phyloP scores from a whole-genome alignment of 805 yeast species.

The Candida patagonica region DNA sequence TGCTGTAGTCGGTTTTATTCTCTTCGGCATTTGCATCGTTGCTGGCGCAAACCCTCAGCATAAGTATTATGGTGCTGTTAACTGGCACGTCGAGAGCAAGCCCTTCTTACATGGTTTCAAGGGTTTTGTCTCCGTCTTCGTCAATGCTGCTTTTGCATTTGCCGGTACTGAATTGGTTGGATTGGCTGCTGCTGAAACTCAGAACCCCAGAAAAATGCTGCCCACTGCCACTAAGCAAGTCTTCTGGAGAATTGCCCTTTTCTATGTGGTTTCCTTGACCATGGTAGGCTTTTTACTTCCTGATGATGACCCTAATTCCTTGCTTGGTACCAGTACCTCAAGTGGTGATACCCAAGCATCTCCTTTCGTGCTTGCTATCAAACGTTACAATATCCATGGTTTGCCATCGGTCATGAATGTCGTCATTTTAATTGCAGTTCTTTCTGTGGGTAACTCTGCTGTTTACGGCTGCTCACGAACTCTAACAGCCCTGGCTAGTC shows the following conservation, averaged over 20 bases:
- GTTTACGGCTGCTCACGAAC: conserved; percentile 64
- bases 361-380: conserved; percentile 69
- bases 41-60: conserved; percentile 48
- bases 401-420: conserved; percentile 60
- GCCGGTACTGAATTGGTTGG: conserved; percentile 62
- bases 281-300: conserved; percentile 58
- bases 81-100: conserved; percentile 49
- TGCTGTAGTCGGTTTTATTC: conserved; percentile 48
- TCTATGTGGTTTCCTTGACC: conserved; percentile 47
- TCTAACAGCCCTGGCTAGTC: conserved; percentile 51
- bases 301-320: conserved; percentile 37
- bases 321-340: conserved; percentile 37
- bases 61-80: conserved; percentile 42
- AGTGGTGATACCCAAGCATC: conserved; percentile 58
- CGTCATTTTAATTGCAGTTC: conserved; percentile 54
- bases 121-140: conserved; percentile 55
- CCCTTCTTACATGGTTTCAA: conserved; percentile 48
- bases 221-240: conserved; percentile 67
- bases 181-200: conserved; percentile 60
- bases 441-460: conserved; percentile 68
- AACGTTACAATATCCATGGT: conserved; percentile 52
- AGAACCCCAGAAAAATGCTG: conserved; percentile 49
- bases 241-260: conserved; percentile 61
- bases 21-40: conserved; percentile 43
- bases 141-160: conserved; percentile 57